These are phyloP conservation scores for Eucalyptus victrix DNA, from an alignment of 345 rosid species.

Conservation along the genomic window DNA sequence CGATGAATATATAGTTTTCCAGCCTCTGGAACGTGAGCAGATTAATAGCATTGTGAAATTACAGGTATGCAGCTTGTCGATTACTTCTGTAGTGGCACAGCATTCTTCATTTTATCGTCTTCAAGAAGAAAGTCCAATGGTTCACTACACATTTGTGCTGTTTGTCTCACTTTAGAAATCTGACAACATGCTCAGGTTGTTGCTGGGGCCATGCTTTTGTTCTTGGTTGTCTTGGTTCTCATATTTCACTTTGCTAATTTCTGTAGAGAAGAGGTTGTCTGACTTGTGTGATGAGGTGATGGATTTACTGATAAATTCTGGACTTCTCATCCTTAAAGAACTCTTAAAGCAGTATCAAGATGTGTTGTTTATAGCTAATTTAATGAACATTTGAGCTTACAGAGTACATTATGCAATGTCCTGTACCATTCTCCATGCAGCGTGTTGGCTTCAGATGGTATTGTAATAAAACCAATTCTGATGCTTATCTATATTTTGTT, in stretches of 20 bases:
- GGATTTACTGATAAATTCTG: background rate
- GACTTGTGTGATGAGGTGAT: background rate
- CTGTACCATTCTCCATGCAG: background rate
- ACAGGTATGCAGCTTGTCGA: constrained; percentile 37
- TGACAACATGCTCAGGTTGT: background rate
- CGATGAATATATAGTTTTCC: constrained; percentile 98
- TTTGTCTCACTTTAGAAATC: background rate
- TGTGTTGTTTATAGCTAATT: background rate
- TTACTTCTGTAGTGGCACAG: background rate
- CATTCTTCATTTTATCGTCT: background rate
- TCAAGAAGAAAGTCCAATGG: background rate
- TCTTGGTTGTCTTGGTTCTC: background rate
- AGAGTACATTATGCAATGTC: background rate
- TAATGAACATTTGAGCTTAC: background rate
- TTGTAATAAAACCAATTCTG: background rate
- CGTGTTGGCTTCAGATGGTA: background rate
- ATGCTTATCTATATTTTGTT: background rate
- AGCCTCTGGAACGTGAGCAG: constrained; percentile 78
- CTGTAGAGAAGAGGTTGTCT: background rate
- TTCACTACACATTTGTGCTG: background rate
- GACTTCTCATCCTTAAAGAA: background rate
- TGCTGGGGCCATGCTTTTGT: background rate
- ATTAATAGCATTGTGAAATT: constrained; percentile 74
- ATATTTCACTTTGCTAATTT: background rate
- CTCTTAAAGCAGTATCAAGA: background rate